Conservation (phyloP, 441 rosid species). For the Adansonia rubrostipa region DNA sequence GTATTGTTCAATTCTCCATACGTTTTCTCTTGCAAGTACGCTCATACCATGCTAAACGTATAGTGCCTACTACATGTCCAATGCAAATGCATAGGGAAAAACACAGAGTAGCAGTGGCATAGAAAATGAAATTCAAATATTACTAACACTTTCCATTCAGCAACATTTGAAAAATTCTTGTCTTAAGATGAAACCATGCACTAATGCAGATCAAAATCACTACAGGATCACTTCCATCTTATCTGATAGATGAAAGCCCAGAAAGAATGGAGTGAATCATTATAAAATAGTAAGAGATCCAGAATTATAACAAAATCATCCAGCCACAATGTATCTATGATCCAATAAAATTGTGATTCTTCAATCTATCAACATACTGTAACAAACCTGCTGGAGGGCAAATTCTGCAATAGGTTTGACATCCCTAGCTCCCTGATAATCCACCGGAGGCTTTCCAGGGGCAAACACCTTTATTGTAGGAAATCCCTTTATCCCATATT, state of each 20-base stretch:
- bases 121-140: neutral
- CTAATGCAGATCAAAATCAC: neutral
- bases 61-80: neutral
- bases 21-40: neutral
- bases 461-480: constrained; percentile 94
- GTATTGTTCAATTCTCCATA: neutral
- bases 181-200: neutral
- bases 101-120: neutral
- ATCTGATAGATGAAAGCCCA: neutral
- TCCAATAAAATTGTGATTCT: constrained; percentile 15
- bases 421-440: constrained; percentile 96
- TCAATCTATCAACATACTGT: constrained; percentile 21
- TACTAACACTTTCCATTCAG: neutral
- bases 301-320: neutral
- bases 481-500: constrained; percentile 90
- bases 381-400: constrained; percentile 78
- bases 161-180: neutral
- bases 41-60: neutral
- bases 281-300: neutral
- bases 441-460: constrained; percentile 92
- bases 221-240: neutral
- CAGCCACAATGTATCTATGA: neutral
- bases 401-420: constrained; percentile 92
- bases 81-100: neutral
- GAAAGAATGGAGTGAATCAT: neutral